phyloP scores from a whole-genome alignment of 2,329 filamentous ascomycete genomes.

The Fonsecaea multimorphosa region DNA sequence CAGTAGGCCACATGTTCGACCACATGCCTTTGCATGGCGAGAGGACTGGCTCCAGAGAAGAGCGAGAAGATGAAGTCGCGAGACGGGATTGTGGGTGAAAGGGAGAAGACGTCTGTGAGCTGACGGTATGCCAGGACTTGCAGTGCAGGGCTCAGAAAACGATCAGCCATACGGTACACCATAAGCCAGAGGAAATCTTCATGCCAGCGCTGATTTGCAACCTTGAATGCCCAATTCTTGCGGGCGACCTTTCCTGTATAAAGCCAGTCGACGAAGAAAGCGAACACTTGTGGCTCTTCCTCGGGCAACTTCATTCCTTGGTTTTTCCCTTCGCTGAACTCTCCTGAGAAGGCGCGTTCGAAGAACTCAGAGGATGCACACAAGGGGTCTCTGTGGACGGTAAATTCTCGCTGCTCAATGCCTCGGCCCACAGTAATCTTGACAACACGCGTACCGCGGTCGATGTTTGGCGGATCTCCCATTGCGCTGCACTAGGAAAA shows the following conservation, averaged over 20 bases:
- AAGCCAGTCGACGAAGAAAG: slow-evolving; percentile 61
- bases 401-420: slow-evolving; percentile 51
- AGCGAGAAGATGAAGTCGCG: slow-evolving; percentile 7
- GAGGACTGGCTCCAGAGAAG: not conserved
- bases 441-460: slow-evolving; percentile 30
- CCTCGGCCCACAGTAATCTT: slow-evolving; percentile 54
- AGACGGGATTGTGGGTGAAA: not conserved
- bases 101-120: slow-evolving; percentile 6
- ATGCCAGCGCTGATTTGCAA: not conserved
- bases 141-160: slow-evolving; percentile 11
- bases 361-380: slow-evolving; percentile 59
- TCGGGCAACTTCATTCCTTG: slow-evolving; percentile 53
- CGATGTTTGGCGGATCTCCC: slow-evolving; percentile 10
- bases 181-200: slow-evolving; percentile 19
- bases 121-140: slow-evolving; percentile 8
- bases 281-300: slow-evolving; percentile 60
- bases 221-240: not conserved
- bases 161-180: slow-evolving; percentile 20
- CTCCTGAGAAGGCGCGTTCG: slow-evolving; percentile 12
- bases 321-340: slow-evolving; percentile 44
- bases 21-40: slow-evolving; percentile 15
- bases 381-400: slow-evolving; percentile 55
- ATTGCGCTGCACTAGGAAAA: not conserved
- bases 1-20: slow-evolving; percentile 20
- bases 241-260: slow-evolving; percentile 42